These are phyloP conservation scores for Acanthamoeba triangularis DNA, from an alignment of 208 protist genomes.

Conservation along the genomic window DNA sequence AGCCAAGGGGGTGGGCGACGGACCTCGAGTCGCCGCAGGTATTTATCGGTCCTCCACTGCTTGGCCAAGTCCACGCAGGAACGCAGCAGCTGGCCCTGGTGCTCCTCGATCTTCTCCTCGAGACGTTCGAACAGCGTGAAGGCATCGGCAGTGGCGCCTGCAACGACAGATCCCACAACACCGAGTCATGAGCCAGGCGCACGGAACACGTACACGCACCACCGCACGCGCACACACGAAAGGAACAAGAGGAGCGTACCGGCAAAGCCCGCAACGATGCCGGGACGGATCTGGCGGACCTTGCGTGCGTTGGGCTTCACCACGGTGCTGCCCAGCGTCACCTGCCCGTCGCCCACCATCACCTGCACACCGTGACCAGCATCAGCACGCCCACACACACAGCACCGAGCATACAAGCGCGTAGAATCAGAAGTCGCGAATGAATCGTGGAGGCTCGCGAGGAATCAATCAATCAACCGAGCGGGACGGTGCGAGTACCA, in stretches of 20 bases:
- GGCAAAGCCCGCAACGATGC: constrained; percentile 82
- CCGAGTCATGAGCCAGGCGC: neutral
- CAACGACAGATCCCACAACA: neutral
- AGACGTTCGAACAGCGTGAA: constrained; percentile 79
- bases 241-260: neutral
- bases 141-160: constrained; percentile 77
- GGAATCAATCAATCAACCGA: neutral
- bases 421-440: too few relatives aligned
- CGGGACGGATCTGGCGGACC: constrained; percentile 77
- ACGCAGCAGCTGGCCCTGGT: constrained; percentile 80
- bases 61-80: constrained; percentile 82
- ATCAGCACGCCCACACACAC: too few relatives aligned
- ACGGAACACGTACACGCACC: neutral
- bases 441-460: neutral
- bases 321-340: constrained; percentile 77
- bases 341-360: constrained; percentile 81
- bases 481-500: neutral
- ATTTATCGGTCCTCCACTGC: constrained; percentile 83
- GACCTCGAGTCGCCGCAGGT: constrained; percentile 75
- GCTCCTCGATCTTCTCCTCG: constrained; percentile 79
- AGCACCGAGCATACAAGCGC: too few relatives aligned
- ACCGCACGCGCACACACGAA: neutral
- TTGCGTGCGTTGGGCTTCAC: constrained; percentile 82
- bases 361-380: too few relatives aligned
- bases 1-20: too few relatives aligned